Percentiles rank a stretch among this genome's conserved stretches.
These are phyloP conservation scores for Hibiscus syriacus DNA, from an alignment of 345 rosid genomes.

Conservation along the genomic window DNA sequence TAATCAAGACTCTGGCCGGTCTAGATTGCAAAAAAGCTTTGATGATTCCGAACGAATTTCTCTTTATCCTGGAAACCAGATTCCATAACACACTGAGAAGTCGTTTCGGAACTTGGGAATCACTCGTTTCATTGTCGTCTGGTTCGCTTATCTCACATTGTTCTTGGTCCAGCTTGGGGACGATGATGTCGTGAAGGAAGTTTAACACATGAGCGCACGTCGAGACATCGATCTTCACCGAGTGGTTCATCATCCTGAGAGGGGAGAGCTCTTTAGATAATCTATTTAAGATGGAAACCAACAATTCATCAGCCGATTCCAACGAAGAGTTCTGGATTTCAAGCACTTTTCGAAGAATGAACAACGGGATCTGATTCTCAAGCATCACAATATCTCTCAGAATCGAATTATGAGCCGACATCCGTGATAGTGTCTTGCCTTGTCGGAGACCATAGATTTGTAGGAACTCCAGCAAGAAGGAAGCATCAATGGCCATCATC, in stretches of 20 bases:
- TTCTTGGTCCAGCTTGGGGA: constrained; percentile 23
- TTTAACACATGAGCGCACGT: constrained; percentile 40
- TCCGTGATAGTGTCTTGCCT: neutral
- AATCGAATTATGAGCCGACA: neutral
- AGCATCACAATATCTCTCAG: neutral
- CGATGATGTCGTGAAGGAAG: constrained; percentile 39
- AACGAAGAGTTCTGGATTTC: constrained; percentile 33
- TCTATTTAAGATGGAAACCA: constrained; percentile 34
- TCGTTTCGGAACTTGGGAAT: too few relatives aligned
- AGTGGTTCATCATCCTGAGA: constrained; percentile 23
- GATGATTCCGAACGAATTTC: constrained; percentile 3
- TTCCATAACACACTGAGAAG: too few relatives aligned
- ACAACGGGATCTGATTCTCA: neutral
- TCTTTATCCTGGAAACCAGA: neutral
- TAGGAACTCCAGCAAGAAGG: neutral
- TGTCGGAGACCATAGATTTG: neutral
- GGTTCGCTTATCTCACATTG: constrained; percentile 10
- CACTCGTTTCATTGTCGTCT: neutral
- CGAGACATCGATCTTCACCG: constrained; percentile 16
- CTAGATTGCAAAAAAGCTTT: constrained; percentile 26
- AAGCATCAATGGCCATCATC: constrained; percentile 2
- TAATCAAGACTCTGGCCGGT: constrained; percentile 23
- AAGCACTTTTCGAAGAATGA: constrained; percentile 37
- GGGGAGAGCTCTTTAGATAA: constrained; percentile 50
- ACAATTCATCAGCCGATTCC: constrained; percentile 31